Evolutionary conservation across 1,139 yeast genomes (phyloP), one percentile per base, ranked within the genome.

Genomic region (Kazachstania sp.): DNA sequence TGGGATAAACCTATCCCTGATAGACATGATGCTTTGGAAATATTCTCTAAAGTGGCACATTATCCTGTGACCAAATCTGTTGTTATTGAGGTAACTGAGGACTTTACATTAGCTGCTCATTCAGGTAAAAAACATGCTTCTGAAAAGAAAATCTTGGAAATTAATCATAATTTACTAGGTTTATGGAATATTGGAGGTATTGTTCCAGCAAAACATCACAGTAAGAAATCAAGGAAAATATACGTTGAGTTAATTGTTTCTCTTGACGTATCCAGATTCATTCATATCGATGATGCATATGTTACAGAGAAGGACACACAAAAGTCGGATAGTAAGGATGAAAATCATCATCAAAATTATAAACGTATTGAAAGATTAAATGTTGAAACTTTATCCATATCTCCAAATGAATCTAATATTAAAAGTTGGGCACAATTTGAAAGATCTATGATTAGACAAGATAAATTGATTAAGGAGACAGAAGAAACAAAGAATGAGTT

Each of bases 401-500:
- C 90, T 51, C 77, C 88, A 61, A 70, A 84, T 51, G 79, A 74
- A 48, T 66, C 70, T 42, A 69, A 68, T 54, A 78, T 86, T 69
- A 73, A 78, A 59, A 71, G 71, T 50, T 77, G 73, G 60, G 73
- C 83, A 53, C 97, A 92, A 75, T 73, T 74, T 68, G 98, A 92
- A 75, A 79, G 79, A 64, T 75, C 83, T 66, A 73, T 92, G 82
- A 77, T 79, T 55, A 78, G 86, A 68, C 88, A 83, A 66, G 98
- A 92, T 73, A 88, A 88, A 75, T 81, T 90, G 61, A 96, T 92
- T 57, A 95, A 95, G 58, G 97, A 90, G 73, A 92, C 97, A 56
- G 97, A 92, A 75, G 97, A 92, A 74, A 86, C 88, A 72, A 92
- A 92, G 85, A 92, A 92, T 69, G 95, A 96, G 58, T 78, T 92